Conservation (phyloP, 495 filamentous ascomycete genomes). For the Extremus antarcticus region DNA sequence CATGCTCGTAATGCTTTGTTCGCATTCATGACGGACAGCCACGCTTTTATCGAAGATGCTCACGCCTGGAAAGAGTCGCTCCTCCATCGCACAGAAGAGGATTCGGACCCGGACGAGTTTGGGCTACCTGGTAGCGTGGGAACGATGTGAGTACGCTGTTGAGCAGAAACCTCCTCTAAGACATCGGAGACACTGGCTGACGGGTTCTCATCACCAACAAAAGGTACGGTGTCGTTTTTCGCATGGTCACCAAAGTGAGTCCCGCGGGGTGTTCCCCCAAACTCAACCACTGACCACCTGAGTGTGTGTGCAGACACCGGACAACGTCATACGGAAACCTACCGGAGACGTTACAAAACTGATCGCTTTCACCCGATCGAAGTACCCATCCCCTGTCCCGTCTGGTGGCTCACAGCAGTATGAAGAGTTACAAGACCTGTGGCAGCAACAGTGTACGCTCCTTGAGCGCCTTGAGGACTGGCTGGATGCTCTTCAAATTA, state of each 20-base stretch:
- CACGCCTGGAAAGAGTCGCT: not conserved
- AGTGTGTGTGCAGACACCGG: too few relatives aligned
- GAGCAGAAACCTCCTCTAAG: too few relatives aligned
- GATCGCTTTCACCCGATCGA: not conserved
- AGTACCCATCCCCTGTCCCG: not conserved
- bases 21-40: slow-evolving; percentile 3
- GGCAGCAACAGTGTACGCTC: not conserved
- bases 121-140: not conserved
- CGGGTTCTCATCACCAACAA: too few relatives aligned
- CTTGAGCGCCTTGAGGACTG: not conserved
- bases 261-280: too few relatives aligned
- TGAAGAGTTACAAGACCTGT: not conserved
- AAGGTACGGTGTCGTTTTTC: not conserved
- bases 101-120: not conserved
- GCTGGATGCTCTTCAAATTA: too few relatives aligned
- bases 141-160: not conserved
- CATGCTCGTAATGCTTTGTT: slow-evolving; percentile 3
- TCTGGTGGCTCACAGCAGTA: not conserved
- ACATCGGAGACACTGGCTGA: too few relatives aligned
- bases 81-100: not conserved
- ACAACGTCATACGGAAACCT: too few relatives aligned
- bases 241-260: not conserved
- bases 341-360: not conserved
- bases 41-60: slow-evolving; percentile 3
- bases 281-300: too few relatives aligned